A percentile compares a stretch with the other conserved stretches of the same genome.
phyloP scores from a whole-genome alignment of 2,329 filamentous ascomycete genomes.

The Arthrobotrys megalospora region DNA sequence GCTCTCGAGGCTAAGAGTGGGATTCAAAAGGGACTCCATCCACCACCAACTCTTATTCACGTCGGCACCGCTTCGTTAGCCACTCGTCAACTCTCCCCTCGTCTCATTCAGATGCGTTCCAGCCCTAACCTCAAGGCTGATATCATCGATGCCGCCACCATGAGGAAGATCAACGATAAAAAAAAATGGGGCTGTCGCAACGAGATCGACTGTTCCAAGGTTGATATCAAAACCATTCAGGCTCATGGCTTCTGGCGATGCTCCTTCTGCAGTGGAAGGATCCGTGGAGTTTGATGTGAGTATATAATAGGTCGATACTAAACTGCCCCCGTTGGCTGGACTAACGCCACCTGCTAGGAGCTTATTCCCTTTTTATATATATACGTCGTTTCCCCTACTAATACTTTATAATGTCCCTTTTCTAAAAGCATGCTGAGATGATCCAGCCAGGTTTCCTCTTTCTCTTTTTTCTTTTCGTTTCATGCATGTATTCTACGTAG shows the following conservation, averaged over 20 bases:
- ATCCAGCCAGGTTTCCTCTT: background rate
- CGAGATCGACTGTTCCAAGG: constrained; percentile 37
- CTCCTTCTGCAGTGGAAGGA: constrained; percentile 56
- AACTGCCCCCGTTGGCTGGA: background rate
- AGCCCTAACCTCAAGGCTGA: constrained; percentile 47
- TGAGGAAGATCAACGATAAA: constrained; percentile 42
- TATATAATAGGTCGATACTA: background rate
- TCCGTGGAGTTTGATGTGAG: constrained; percentile 38
- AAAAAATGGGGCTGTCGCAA: constrained; percentile 57
- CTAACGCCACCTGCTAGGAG: background rate
- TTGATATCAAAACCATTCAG: constrained; percentile 53
- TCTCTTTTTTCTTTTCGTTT: background rate
- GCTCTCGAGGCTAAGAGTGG: constrained; percentile 31
- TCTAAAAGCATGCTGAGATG: background rate
- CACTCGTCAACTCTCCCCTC: constrained; percentile 49
- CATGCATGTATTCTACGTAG: constrained; percentile 10
- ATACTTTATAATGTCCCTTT: background rate
- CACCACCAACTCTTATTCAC: constrained; percentile 45
- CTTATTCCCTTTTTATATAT: background rate
- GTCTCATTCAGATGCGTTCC: constrained; percentile 59
- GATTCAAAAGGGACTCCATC: constrained; percentile 35
- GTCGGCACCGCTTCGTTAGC: constrained; percentile 53
- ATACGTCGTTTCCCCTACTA: background rate
- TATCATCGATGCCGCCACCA: constrained; percentile 7
- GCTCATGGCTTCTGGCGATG: constrained; percentile 60